Base-by-base conservation (phyloP, 2,329 filamentous ascomycete genomes). In the Apiospora rasikravindrae region DNA sequence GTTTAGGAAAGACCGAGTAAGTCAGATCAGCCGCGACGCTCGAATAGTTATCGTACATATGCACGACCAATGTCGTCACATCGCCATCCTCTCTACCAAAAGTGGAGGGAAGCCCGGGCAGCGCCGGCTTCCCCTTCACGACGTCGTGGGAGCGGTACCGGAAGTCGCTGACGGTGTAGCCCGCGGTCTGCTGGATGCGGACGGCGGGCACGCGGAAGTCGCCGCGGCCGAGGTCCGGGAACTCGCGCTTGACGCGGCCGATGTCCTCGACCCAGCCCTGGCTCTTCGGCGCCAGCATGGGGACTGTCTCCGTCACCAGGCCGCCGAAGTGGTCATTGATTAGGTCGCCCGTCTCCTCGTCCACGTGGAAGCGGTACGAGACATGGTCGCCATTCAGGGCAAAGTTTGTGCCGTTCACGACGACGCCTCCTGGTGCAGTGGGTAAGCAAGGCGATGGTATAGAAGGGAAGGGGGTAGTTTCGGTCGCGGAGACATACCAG, bases 181-280 rank as follows among this genome's bases (percentile, higher is more conserved):
- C 90, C 22, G 85, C 85, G 1, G 86, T 81, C 75, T 92, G 89
- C 70, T 85, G 84, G 75, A 92, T 89, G 49, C 88, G 86, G 16
- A 92, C 84, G 0, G 90, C 90, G 0, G 90, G 90, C 2, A 87
- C 81, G 4, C 91, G 86, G 74, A 91, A 90, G 76, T 92, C 90
- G 22, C 90, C 90, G 10, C 90, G 86, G 0, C 90, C 90, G 5
- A 90, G 82, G 73, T 92, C 90, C 1, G 90, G 90, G 70, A 91
- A 91, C 77, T 92, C 90, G 40, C 90, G 86, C 22, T 88, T 86
- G 22, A 86, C 78, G 57, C 88, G 88, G 14, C 85, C 86, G 47
- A 85, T 79, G 68, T 83, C 77, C 44, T 85, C 81, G 47, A 86
- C 82, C 90, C 90, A 92, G 64, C 90, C 90, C 24, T 84, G 79